phyloP scores from a whole-genome alignment of 345 rosid genomes.

The Clarkia xantiana region DNA sequence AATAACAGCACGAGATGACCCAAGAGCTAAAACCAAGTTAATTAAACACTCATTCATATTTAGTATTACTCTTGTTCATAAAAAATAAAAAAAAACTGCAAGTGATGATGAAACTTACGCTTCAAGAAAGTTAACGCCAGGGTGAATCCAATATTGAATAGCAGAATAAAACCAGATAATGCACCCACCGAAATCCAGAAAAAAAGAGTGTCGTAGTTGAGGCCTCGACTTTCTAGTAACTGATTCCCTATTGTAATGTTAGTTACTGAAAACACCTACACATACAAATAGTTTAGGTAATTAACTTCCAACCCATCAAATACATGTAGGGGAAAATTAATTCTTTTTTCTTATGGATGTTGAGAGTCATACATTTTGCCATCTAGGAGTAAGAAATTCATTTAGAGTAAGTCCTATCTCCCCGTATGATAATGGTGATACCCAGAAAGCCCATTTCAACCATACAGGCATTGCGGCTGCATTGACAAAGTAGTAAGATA shows the following conservation, averaged over 20 bases:
- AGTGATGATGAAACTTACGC: conserved; percentile 24
- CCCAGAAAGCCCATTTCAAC: conserved; percentile 75
- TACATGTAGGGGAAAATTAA: neutral
- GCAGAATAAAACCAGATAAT: conserved; percentile 37
- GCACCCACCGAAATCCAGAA: conserved; percentile 61
- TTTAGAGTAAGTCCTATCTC: conserved; percentile 53
- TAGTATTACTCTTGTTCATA: neutral
- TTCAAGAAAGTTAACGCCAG: conserved; percentile 56
- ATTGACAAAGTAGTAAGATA: too few species aligned
- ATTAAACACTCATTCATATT: neutral
- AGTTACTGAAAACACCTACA: conserved; percentile 19
- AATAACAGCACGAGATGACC: conserved; percentile 50
- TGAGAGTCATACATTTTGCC: conserved; percentile 38
- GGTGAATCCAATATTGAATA: conserved; percentile 47
- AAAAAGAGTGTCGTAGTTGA: conserved; percentile 34
- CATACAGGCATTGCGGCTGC: conserved; percentile 65
- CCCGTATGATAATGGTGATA: conserved; percentile 51
- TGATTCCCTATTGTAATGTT: conserved; percentile 38
- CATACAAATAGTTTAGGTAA: neutral
- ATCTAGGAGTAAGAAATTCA: conserved; percentile 63
- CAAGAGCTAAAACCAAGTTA: conserved; percentile 40
- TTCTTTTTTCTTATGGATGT: conserved; percentile 1
- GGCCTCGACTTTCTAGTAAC: conserved; percentile 42
- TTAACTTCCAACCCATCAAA: too few species aligned
- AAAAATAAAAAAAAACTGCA: conserved; percentile 1